These are phyloP conservation scores for Fomitopsis palustris DNA, from an alignment of 1,284 basidiomycete genomes.

Conservation along the genomic window DNA sequence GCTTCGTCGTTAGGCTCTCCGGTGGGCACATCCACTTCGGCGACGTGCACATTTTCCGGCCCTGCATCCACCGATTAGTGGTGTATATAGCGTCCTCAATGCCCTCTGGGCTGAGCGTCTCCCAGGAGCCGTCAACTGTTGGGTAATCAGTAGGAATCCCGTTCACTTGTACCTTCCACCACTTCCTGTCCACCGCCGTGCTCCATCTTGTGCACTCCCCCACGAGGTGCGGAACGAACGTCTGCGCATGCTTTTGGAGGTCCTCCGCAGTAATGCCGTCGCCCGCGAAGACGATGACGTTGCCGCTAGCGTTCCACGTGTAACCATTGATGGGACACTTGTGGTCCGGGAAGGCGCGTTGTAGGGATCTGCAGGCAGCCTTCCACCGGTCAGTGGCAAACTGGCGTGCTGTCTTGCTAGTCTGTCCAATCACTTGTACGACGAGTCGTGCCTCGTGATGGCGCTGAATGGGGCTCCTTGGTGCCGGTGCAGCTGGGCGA, in stretches of 20 bases:
- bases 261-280: background rate
- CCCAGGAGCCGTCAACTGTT: background rate
- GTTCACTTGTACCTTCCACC: background rate
- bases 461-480: background rate
- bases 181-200: background rate
- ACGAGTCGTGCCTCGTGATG: background rate
- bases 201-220: background rate
- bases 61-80: background rate
- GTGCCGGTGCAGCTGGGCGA: background rate
- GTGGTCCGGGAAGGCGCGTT: background rate
- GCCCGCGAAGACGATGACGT: background rate
- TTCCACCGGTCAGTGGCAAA: background rate
- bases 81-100: background rate
- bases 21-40: background rate
- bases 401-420: background rate
- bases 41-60: background rate
- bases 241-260: background rate
- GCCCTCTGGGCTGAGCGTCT: background rate
- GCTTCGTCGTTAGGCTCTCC: background rate
- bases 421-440: background rate
- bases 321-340: background rate
- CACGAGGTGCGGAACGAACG: background rate
- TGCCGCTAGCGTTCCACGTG: background rate
- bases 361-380: background rate
- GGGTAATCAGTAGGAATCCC: background rate